These are phyloP conservation scores for Cochlearia excelsa DNA, from an alignment of 345 rosid genomes.

Conservation along the genomic window DNA sequence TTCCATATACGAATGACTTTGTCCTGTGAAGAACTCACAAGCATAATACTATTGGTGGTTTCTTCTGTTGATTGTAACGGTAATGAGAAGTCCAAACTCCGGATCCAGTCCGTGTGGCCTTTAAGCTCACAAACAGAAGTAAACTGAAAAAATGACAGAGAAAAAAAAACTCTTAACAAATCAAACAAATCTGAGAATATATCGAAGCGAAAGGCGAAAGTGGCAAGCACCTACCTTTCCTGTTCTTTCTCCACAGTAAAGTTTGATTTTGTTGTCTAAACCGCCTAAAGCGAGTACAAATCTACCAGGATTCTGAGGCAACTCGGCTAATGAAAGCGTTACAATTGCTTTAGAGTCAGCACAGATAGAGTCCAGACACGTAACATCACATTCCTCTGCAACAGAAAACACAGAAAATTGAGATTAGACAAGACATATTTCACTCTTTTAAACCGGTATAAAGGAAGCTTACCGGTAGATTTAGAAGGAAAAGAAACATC, in stretches of 20 bases:
- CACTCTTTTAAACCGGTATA: no score
- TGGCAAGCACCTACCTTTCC: slow-evolving; percentile 64
- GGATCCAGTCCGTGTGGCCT: slow-evolving; percentile 95
- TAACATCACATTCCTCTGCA: slow-evolving; percentile 63
- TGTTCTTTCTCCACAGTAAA: slow-evolving; percentile 63
- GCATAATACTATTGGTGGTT: slow-evolving; percentile 49
- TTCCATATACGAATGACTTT: slow-evolving; percentile 91
- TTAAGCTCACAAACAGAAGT: slow-evolving; percentile 76
- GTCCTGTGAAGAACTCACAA: slow-evolving; percentile 96
- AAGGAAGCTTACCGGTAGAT: slow-evolving; percentile 43
- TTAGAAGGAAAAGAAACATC: slow-evolving; percentile 53
- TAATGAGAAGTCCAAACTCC: slow-evolving; percentile 92
- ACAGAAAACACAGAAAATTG: slow-evolving; percentile 12
- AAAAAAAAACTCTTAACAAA: slow-evolving; percentile 2
- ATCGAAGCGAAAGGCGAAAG: background rate
- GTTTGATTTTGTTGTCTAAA: slow-evolving; percentile 74
- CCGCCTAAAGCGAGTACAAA: slow-evolving; percentile 88
- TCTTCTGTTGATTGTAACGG: slow-evolving; percentile 44
- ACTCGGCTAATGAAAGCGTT: slow-evolving; percentile 65
- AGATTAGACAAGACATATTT: background rate
- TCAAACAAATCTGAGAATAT: background rate
- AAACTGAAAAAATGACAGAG: slow-evolving; percentile 45
- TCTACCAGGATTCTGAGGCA: slow-evolving; percentile 61
- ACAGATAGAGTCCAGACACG: slow-evolving; percentile 52
- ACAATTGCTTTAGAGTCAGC: slow-evolving; percentile 86